Base-by-base conservation (phyloP, 768 basidiomycete species). In the Hericium alpestre region DNA sequence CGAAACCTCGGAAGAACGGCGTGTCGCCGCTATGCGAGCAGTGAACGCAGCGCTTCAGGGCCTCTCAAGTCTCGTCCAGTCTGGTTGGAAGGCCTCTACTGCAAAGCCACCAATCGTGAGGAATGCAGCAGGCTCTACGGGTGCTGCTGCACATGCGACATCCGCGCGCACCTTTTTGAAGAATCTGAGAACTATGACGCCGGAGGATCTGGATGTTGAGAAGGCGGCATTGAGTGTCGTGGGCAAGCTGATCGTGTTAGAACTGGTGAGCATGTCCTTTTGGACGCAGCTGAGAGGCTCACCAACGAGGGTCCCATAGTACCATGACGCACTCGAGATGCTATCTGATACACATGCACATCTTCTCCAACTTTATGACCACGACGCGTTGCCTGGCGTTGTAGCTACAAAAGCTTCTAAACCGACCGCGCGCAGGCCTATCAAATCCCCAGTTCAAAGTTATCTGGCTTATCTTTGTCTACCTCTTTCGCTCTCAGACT, bases 191-290 rank as follows among this genome's bases (percentile, higher is more conserved):
- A 65, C 64, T 37, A 53, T 79, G 18, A 70, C 68, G 48, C 71
- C 76, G 0, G 73, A 71, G 2, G 77, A 79, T 60, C 15, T 87
- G 9, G 84, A 90, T 60, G 76, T 90, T 5, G 90, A 92, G 69
- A 76, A 84, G 39, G 87, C 86, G 2, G 89, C 85, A 1, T 76
- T 76, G 52, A 83, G 83, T 57, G 70, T 90, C 4, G 65, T 82
- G 6, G 84, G 80, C 8, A 90, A 89, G 66, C 68, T 91, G 1
- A 73, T 89, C 23, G 63, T 76, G 22, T 65, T 91, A 51, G 86
- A 88, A 61, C 72, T 89, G 81, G 90, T 91, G 64, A 54, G 88
- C 32, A 8, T 32, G 32, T 32, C 32, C 6, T 32, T 7, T 9
- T 10, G 9, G 32, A 32, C 32, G 8, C 1, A 32, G 32, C 9